Evolutionary conservation across 2,329 filamentous ascomycete species (phyloP).

Genomic region (Arthroderma sp.): DNA sequence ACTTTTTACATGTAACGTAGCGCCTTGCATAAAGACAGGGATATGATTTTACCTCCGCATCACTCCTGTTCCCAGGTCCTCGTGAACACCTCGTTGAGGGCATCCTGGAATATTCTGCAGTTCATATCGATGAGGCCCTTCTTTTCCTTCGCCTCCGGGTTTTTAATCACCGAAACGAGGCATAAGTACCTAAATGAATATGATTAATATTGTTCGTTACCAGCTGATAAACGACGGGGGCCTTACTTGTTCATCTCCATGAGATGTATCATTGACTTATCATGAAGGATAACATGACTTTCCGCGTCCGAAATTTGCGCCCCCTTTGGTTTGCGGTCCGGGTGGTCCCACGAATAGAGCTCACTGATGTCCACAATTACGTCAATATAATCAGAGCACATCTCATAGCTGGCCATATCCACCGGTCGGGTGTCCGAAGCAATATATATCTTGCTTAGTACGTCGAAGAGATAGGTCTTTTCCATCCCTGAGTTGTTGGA

Average conservation of each 20-base stretch:
- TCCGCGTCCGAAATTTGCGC: constrained; percentile 44
- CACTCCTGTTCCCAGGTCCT: constrained; percentile 29
- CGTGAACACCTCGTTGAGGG: constrained; percentile 48
- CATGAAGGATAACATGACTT: constrained; percentile 49
- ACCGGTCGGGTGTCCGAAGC: constrained; percentile 87
- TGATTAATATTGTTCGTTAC: constrained; percentile 4
- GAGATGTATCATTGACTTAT: constrained; percentile 50
- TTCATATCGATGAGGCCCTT: constrained; percentile 56
- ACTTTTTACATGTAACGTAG: too few relatives aligned
- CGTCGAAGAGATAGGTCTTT: constrained; percentile 96
- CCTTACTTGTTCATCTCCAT: constrained; percentile 54
- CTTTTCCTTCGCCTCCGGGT: constrained; percentile 51
- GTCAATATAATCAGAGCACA: constrained; percentile 97
- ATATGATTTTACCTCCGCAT: background rate
- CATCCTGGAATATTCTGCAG: constrained; percentile 49
- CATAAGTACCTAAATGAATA: constrained; percentile 42
- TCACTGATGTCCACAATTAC: constrained; percentile 95
- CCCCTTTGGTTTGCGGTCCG: constrained; percentile 27
- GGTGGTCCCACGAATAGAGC: constrained; percentile 67
- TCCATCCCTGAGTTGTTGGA: constrained; percentile 91
- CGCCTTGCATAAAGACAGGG: too few relatives aligned
- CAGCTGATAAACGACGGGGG: background rate
- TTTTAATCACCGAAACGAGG: constrained; percentile 51
- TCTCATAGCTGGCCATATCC: constrained; percentile 92
- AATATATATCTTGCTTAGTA: constrained; percentile 96